Conservation (phyloP, 805 yeast species). For the Kluyveromyces aestuarii region DNA sequence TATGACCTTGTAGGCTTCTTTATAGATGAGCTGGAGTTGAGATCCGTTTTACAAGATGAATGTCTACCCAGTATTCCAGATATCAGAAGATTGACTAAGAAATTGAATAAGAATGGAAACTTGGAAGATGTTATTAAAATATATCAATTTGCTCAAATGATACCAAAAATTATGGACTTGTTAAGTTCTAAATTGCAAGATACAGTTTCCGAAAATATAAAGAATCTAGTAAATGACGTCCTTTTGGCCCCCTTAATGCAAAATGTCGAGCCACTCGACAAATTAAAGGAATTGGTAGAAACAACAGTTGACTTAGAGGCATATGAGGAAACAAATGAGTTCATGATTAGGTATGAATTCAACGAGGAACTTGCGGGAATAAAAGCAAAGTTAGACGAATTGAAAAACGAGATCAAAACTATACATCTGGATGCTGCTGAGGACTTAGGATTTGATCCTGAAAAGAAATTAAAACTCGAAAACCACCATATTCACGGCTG, state of each 20-base stretch:
- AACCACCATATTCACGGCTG: constrained; percentile 84
- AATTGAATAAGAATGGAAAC: constrained; percentile 48
- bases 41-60: constrained; percentile 58
- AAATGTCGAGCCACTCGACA: constrained; percentile 43
- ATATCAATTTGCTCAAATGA: constrained; percentile 63
- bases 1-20: constrained; percentile 69
- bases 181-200: constrained; percentile 38
- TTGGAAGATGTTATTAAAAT: constrained; percentile 85
- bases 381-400: constrained; percentile 45
- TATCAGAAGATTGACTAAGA: constrained; percentile 63
- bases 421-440: constrained; percentile 61
- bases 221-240: constrained; percentile 33
- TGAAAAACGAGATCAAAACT: constrained; percentile 45
- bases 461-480: constrained; percentile 83
- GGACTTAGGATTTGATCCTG: constrained; percentile 72
- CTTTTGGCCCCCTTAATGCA: constrained; percentile 55
- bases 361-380: constrained; percentile 65
- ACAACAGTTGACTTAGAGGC: constrained; percentile 85
- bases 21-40: constrained; percentile 56
- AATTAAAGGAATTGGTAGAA: constrained; percentile 79
- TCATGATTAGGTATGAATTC: constrained; percentile 80
- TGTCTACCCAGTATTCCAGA: constrained; percentile 74
- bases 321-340: constrained; percentile 65
- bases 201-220: constrained; percentile 18
- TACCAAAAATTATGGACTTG: constrained; percentile 59